Percentiles rank a stretch among this genome's conserved stretches.
Conservation (phyloP, 192 early-diverging fungal species). For the Entomortierella lignicola region DNA sequence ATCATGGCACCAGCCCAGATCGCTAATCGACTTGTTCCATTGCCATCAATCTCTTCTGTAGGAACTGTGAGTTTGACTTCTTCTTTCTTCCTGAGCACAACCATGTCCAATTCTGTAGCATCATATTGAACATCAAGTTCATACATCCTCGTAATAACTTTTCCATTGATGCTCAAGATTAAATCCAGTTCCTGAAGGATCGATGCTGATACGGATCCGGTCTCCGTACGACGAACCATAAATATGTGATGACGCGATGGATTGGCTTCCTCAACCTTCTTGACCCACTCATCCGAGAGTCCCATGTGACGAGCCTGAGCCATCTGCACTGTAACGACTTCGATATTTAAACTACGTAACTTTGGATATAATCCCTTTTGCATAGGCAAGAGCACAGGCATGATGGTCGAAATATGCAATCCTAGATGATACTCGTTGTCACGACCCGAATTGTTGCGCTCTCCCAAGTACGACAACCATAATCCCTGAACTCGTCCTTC, state of each 20-base stretch:
- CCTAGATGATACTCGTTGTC: conserved; percentile 73
- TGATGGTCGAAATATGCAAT: conserved; percentile 64
- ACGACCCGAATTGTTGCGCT: conserved; percentile 70
- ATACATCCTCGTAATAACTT: conserved; percentile 67
- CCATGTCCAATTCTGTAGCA: conserved; percentile 63
- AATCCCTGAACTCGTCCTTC: conserved; percentile 76
- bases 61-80: conserved; percentile 79
- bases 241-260: conserved; percentile 68
- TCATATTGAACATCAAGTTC: conserved; percentile 74
- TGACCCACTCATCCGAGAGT: conserved; percentile 66
- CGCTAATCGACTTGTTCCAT: conserved; percentile 75
- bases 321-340: conserved; percentile 68
- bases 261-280: conserved; percentile 66
- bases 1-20: conserved; percentile 88
- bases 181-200: conserved; percentile 74
- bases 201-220: conserved; percentile 66
- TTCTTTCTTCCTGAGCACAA: conserved; percentile 77
- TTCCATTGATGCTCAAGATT: conserved; percentile 77
- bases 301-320: conserved; percentile 70
- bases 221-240: conserved; percentile 68
- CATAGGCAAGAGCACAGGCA: conserved; percentile 65
- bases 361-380: conserved; percentile 62
- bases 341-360: conserved; percentile 70
- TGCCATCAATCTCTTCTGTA: conserved; percentile 68
- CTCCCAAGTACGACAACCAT: conserved; percentile 82